A percentile compares a stretch with the other conserved stretches of the same genome.
Conservation (phyloP, 371 early-diverging fungal genomes). For the Mucor ambiguus region DNA sequence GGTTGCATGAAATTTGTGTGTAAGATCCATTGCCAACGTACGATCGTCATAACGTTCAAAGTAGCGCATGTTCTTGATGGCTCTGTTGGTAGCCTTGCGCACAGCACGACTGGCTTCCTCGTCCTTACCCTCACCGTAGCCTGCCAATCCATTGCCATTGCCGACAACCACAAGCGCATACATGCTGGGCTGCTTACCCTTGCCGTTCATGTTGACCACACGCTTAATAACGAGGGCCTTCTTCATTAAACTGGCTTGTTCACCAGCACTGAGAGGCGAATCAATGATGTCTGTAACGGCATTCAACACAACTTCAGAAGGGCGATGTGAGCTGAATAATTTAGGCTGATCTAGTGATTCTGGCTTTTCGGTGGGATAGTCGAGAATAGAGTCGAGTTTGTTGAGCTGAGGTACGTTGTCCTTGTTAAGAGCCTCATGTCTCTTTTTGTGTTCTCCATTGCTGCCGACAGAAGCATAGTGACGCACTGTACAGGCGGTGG, state of each 20-base stretch:
- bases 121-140: conserved; percentile 93
- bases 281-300: conserved; percentile 46
- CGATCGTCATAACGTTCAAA: conserved; percentile 93
- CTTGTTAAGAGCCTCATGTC: conserved; percentile 30
- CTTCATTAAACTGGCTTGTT: conserved; percentile 61
- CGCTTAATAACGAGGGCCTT: conserved; percentile 78
- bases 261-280: conserved; percentile 32
- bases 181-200: conserved; percentile 84
- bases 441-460: conserved; percentile 24
- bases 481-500: conserved; percentile 18
- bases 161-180: conserved; percentile 96
- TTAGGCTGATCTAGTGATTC: conserved; percentile 41
- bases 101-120: conserved; percentile 82
- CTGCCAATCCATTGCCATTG: conserved; percentile 92
- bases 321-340: conserved; percentile 41
- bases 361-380: conserved; percentile 31
- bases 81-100: conserved; percentile 86
- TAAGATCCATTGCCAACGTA: conserved; percentile 90
- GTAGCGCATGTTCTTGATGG: conserved; percentile 84
- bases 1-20: conserved; percentile 90
- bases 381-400: conserved; percentile 49
- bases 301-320: conserved; percentile 43
- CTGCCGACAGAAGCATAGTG: conserved; percentile 34
- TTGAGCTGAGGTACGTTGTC: conserved; percentile 42
- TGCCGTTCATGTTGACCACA: conserved; percentile 84